Percentiles rank a stretch among this genome's conserved stretches.
Conservation (phyloP, 176 grass and related monocot genomes). For the Paspalum notatum region DNA sequence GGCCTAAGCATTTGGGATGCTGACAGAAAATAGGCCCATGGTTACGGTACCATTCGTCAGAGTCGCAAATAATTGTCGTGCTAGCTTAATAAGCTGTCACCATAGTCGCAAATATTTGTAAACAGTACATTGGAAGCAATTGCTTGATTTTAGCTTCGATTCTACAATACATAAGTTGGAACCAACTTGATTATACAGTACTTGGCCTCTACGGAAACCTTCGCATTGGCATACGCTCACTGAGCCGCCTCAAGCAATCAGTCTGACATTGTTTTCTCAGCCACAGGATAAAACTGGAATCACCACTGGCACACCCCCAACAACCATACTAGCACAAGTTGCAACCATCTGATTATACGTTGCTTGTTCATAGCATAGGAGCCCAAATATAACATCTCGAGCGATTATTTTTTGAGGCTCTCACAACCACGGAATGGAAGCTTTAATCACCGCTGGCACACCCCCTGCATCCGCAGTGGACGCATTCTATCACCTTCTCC, state of each 20-base stretch:
- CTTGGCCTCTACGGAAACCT: neutral
- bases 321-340: neutral
- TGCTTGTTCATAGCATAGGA: neutral
- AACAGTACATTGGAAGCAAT: neutral
- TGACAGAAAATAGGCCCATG: neutral
- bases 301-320: neutral
- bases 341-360: neutral
- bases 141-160: neutral
- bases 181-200: neutral
- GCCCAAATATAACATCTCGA: neutral
- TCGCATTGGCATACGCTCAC: neutral
- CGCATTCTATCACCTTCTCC: constrained; percentile 87
- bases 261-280: neutral
- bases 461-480: constrained; percentile 75
- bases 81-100: too few relatives aligned
- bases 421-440: neutral
- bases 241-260: neutral
- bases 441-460: constrained; percentile 83
- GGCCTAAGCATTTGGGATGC: neutral
- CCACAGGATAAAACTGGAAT: neutral
- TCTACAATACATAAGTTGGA: neutral
- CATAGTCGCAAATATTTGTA: neutral
- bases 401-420: neutral
- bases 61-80: neutral
- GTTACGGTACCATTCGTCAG: too few relatives aligned